Evolutionary conservation across 1,284 basidiomycete genomes (phyloP).

Genomic region (Heimioporus retisporus): DNA sequence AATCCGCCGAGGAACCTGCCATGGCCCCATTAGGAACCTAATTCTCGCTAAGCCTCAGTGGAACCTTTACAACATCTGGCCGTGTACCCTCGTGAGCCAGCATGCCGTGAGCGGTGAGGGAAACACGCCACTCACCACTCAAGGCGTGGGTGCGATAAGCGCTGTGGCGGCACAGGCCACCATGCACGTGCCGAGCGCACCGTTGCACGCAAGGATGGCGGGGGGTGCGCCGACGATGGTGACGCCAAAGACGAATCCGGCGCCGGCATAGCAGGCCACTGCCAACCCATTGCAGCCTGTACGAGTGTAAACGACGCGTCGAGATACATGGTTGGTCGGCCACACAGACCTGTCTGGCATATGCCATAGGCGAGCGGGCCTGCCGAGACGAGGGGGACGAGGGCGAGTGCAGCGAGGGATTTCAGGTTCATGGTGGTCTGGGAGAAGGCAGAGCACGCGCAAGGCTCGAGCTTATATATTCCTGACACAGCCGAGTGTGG

Average conservation of each 20-base stretch:
- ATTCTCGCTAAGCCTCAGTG: too few species aligned
- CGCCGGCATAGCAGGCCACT: slow-evolving; percentile 64
- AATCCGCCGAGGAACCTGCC: too few species aligned
- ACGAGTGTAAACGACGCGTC: slow-evolving; percentile 1
- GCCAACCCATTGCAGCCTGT: slow-evolving; percentile 64
- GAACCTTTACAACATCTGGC: too few species aligned
- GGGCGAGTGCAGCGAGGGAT: slow-evolving; percentile 27
- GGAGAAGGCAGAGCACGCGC: not conserved
- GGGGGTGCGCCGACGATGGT: slow-evolving; percentile 56
- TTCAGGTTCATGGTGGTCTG: slow-evolving; percentile 38
- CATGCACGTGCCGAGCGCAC: slow-evolving; percentile 59
- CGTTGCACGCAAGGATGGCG: slow-evolving; percentile 61
- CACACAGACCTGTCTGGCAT: slow-evolving; percentile 58
- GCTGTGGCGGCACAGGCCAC: slow-evolving; percentile 51
- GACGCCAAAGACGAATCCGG: slow-evolving; percentile 62
- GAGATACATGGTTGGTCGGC: too few species aligned
- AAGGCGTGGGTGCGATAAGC: slow-evolving; percentile 43
- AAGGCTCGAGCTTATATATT: too few species aligned
- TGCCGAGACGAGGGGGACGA: slow-evolving; percentile 40
- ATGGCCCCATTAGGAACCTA: too few species aligned
- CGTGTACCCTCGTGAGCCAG: too few species aligned
- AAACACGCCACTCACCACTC: slow-evolving; percentile 8
- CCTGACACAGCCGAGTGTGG: too few species aligned
- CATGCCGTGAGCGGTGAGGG: not conserved
- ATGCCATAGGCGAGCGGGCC: slow-evolving; percentile 56